Evolutionary conservation across 2,329 filamentous ascomycete species (phyloP).

Genomic region (Alternaria brassicae): DNA sequence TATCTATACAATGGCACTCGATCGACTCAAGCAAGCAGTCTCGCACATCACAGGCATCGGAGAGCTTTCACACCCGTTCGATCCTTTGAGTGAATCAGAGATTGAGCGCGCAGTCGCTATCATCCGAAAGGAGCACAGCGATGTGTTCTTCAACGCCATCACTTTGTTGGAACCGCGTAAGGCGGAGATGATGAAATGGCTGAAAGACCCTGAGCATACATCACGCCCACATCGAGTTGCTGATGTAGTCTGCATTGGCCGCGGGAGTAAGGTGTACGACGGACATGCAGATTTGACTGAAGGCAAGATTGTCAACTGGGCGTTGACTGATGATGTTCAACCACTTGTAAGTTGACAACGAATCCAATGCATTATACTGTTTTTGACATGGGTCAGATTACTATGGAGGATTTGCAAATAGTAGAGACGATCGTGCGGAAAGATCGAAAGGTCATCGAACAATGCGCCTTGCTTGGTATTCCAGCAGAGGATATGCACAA

Average conservation of each 20-base stretch:
- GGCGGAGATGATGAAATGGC: slow-evolving; percentile 80
- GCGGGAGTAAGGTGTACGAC: slow-evolving; percentile 81
- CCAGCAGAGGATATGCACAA: slow-evolving; percentile 87
- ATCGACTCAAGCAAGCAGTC: slow-evolving; percentile 69
- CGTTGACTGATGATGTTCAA: slow-evolving; percentile 76
- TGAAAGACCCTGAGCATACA: slow-evolving; percentile 67
- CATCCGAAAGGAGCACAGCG: slow-evolving; percentile 72
- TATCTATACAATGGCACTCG: slow-evolving; percentile 62
- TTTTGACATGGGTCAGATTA: slow-evolving; percentile 65
- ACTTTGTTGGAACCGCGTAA: slow-evolving; percentile 86
- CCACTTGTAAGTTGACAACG: slow-evolving; percentile 67
- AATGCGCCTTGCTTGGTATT: slow-evolving; percentile 84
- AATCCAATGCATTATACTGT: neutral
- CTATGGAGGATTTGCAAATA: slow-evolving; percentile 84
- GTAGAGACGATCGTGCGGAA: slow-evolving; percentile 79
- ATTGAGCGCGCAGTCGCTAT: slow-evolving; percentile 74
- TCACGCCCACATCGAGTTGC: slow-evolving; percentile 74
- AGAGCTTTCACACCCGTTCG: slow-evolving; percentile 72
- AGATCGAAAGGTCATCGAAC: slow-evolving; percentile 87
- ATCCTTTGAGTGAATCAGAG: slow-evolving; percentile 75
- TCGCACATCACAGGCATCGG: slow-evolving; percentile 65
- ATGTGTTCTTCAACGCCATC: slow-evolving; percentile 85
- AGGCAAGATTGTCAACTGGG: slow-evolving; percentile 75
- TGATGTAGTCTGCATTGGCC: slow-evolving; percentile 82
- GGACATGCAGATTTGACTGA: slow-evolving; percentile 77